Evolutionary conservation across 495 filamentous ascomycete species (phyloP).

Genomic region (Pyrenopolyporus hunteri): DNA sequence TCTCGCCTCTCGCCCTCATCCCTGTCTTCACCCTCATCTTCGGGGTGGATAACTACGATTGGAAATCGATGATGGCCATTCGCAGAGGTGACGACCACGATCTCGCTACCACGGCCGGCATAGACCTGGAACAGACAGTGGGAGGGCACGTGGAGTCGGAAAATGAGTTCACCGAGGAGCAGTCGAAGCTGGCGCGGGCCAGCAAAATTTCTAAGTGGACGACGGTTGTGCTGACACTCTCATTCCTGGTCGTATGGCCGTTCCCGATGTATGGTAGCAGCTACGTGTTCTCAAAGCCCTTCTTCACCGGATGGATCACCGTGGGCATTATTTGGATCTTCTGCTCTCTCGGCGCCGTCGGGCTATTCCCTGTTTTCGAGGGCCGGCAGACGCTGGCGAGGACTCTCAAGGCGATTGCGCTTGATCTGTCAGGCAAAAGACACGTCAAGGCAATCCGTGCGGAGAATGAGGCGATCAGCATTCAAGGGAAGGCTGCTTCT

Average conservation of each 20-base stretch:
- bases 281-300: slow-evolving; percentile 88
- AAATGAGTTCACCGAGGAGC: slow-evolving; percentile 62
- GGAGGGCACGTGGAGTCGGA: slow-evolving; percentile 55
- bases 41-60: slow-evolving; percentile 86
- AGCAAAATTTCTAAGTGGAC: slow-evolving; percentile 79
- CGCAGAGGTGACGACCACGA: slow-evolving; percentile 84
- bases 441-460: slow-evolving; percentile 48
- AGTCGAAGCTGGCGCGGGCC: slow-evolving; percentile 70
- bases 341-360: slow-evolving; percentile 71
- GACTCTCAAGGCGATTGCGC: slow-evolving; percentile 68
- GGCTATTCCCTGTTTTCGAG: slow-evolving; percentile 83
- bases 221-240: slow-evolving; percentile 76
- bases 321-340: slow-evolving; percentile 92
- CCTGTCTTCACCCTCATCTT: slow-evolving; percentile 78
- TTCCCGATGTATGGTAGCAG: slow-evolving; percentile 90
- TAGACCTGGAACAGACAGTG: slow-evolving; percentile 74
- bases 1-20: slow-evolving; percentile 79
- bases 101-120: slow-evolving; percentile 66
- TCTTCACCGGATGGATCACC: slow-evolving; percentile 91
- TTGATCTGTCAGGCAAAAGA: slow-evolving; percentile 71
- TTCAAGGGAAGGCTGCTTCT: slow-evolving; percentile 22
- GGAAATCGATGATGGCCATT: slow-evolving; percentile 83
- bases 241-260: slow-evolving; percentile 86
- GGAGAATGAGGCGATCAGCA: slow-evolving; percentile 24
- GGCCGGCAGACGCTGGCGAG: slow-evolving; percentile 70